Evolutionary conservation across 331 rosid species (phyloP), one percentile per base, ranked within the genome.

Genomic region (Telfairia occidentalis): DNA sequence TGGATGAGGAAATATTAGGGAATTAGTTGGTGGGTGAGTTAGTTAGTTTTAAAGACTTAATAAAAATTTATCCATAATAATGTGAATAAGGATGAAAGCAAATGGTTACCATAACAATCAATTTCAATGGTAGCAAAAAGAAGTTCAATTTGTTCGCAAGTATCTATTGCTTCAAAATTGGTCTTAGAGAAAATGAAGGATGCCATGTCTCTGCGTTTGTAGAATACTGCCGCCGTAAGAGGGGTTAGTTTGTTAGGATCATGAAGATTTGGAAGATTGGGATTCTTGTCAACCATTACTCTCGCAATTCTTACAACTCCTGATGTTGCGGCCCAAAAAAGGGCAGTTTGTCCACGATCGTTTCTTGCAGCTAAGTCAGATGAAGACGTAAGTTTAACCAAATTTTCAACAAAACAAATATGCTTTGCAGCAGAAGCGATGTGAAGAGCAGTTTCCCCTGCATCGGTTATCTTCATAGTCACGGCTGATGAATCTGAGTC

Each of bases 41-140:
- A n/a, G n/a, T n/a, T n/a, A n/a, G n/a, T n/a, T n/a, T n/a, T n/a
- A n/a, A n/a, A n/a, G n/a, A n/a, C n/a, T n/a, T n/a, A n/a, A n/a
- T n/a, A n/a, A 37, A 34, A n/a, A n/a, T n/a, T 16, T 5, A n/a
- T n/a, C n/a, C n/a, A n/a, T n/a, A n/a, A n/a, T n/a, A 3, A 32
- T 37, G 11, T 1, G 34, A 34, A 9, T 18, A 48, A 19, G 9
- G 13, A 6, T 6, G 9, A 10, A 6, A 43, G 13, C 58, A 15
- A 72, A 61, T n/a, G n/a, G n/a, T n/a, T n/a, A n/a, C 85, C 86
- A 35, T 63, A 83, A 12, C 71, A 61, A 79, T 83, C 77, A 3
- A 78, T 40, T 19, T 76, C 13, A 71, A 83, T 76, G 28, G 79
- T 74, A 7, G 74, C 66, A 54, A 64, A 19, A 12, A 83, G 71